phyloP scores from a whole-genome alignment of 768 basidiomycete species.

The Holtermanniella nyarrowii region DNA sequence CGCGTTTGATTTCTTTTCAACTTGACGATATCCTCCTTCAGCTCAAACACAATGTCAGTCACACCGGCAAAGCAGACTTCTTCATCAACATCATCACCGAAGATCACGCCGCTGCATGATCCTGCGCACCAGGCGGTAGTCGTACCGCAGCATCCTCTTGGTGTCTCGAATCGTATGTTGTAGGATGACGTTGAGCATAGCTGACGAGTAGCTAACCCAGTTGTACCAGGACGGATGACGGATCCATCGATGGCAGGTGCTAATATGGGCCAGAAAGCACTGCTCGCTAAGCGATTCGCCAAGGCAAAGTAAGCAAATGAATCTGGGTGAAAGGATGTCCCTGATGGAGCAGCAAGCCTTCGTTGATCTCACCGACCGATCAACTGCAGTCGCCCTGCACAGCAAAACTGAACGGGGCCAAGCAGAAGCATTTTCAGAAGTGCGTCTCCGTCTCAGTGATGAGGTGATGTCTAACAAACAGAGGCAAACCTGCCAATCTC shows the following conservation, averaged over 20 bases:
- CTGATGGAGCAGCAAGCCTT: conserved; percentile 61
- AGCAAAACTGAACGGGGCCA: conserved; percentile 79
- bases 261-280: conserved; percentile 70
- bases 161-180: conserved; percentile 36
- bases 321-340: neutral
- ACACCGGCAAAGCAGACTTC: conserved; percentile 10
- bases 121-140: conserved; percentile 35
- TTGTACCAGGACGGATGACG: conserved; percentile 32
- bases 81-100: conserved; percentile 22
- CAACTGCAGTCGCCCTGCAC: conserved; percentile 87
- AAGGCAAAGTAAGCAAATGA: conserved; percentile 60
- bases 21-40: neutral
- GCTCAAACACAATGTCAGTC: neutral
- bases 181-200: neutral
- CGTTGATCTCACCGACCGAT: conserved; percentile 86
- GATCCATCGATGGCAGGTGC: conserved; percentile 15
- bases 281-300: conserved; percentile 86
- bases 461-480: neutral
- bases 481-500: conserved; percentile 29
- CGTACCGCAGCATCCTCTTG: conserved; percentile 30
- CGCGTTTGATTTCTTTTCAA: neutral
- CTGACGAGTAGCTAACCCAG: conserved; percentile 23
- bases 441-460: conserved; percentile 43
- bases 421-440: conserved; percentile 90
- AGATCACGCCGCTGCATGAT: conserved; percentile 40